Evolutionary conservation across 2,329 filamentous ascomycete genomes (phyloP).

Genomic region (Colletotrichum sp.): DNA sequence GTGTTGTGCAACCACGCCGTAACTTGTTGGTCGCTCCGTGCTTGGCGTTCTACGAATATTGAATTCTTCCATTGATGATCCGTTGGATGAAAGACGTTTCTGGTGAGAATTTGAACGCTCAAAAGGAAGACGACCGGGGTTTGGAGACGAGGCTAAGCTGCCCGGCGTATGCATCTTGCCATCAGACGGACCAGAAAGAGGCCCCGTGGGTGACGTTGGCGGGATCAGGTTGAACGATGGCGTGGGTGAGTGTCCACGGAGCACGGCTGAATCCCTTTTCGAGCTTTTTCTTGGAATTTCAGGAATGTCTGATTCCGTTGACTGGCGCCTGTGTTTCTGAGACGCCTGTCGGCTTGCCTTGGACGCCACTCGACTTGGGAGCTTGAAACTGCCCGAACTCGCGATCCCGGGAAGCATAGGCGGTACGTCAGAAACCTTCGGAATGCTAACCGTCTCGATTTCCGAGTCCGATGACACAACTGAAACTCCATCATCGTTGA

Average conservation of each 20-base stretch:
- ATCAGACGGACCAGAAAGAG: background rate
- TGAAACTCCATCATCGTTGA: conserved; percentile 52
- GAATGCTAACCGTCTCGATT: conserved; percentile 45
- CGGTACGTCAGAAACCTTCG: conserved; percentile 51
- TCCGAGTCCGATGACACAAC: conserved; percentile 41
- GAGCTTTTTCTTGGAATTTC: conserved; percentile 77
- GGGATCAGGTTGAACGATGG: conserved; percentile 39
- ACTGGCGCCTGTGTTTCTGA: conserved; percentile 35
- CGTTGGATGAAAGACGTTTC: conserved; percentile 52
- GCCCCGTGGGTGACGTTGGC: conserved; percentile 11
- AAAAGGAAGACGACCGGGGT: conserved; percentile 51
- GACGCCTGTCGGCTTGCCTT: conserved; percentile 53
- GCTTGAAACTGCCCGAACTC: conserved; percentile 62
- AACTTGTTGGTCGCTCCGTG: conserved; percentile 57
- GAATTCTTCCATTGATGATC: conserved; percentile 55
- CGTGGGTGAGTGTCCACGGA: conserved; percentile 34
- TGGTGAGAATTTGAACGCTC: conserved; percentile 57
- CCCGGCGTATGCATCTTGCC: background rate
- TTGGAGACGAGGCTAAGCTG: background rate
- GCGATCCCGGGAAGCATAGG: conserved; percentile 67
- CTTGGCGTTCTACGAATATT: conserved; percentile 38
- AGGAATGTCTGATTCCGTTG: conserved; percentile 47
- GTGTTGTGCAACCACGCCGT: conserved; percentile 63
- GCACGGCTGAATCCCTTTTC: conserved; percentile 58
- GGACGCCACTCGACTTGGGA: conserved; percentile 69